Evolutionary conservation across 805 yeast genomes (phyloP), one percentile per base, ranked within the genome.

Genomic region (Priceomyces haplophilus): DNA sequence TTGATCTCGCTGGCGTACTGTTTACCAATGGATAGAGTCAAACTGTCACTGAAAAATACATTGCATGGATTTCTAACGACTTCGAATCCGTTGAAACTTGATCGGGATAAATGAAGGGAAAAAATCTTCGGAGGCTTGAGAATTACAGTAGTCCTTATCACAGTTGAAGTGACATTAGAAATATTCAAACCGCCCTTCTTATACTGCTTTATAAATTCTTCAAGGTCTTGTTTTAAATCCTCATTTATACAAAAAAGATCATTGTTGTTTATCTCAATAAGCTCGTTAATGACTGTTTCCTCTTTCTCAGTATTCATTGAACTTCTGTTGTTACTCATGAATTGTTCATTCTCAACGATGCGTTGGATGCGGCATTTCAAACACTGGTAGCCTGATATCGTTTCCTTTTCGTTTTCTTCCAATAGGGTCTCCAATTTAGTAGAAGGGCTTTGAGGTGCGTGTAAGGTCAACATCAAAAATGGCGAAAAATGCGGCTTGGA

Each of bases 51-150:
- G 53, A 85, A 84, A 7, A 67, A 59, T 4, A 88, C 88, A 41
- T 79, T 69, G 60, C 96, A 87, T 7, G 86, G 68, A 62, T 88
- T 90, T 52, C 96, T 76, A 7, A 82, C 73, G 1, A 85, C 78
- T 13, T 75, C 78, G 33, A 78, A 78, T 7, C 85, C 88, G 38
- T 79, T 74, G 56, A 76, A 89, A 33, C 85, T 75, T 0, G 97
- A 90, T 53, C 98, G 72, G 7, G 96, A 88, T 33, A 93, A 64
- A 59, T 91, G 98, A n/a, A 91, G 65, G 0, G 86, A 78, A 38
- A 93, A 69, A 5, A 87, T 65, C 42, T 76, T 72, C 0, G 99
- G 97, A 3, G 87, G 77, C 42, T 75, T 73, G 10, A 79, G 70
- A 32, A 88, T 73, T 18, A 73, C 70, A 0, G 83, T 79, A 47